These are phyloP conservation scores for Athelia sp. DNA, from an alignment of 1,284 basidiomycete species.

Conservation along the genomic window DNA sequence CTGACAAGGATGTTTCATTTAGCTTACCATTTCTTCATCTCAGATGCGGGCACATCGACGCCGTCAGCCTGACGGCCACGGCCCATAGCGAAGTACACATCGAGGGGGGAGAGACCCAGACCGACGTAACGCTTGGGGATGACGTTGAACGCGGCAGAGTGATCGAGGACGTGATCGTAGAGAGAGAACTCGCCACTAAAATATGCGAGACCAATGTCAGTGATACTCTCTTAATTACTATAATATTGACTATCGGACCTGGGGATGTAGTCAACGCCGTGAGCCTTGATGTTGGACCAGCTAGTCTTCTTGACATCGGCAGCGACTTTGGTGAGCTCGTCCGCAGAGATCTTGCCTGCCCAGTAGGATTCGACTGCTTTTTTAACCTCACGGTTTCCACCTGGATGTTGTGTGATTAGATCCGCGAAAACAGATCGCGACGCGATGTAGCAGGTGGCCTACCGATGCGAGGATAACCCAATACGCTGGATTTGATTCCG, in stretches of 20 bases:
- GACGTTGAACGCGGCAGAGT: slow-evolving; percentile 94
- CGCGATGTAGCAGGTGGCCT: slow-evolving; percentile 16
- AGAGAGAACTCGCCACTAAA: slow-evolving; percentile 94
- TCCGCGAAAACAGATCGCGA: slow-evolving; percentile 3
- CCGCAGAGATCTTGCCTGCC: slow-evolving; percentile 88
- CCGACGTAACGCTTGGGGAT: slow-evolving; percentile 94
- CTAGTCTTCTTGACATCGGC: slow-evolving; percentile 87
- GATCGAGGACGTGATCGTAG: slow-evolving; percentile 99
- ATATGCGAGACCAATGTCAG: slow-evolving; percentile 17
- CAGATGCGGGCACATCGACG: slow-evolving; percentile 95
- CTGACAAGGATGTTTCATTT: slow-evolving; percentile 5
- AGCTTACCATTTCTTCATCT: slow-evolving; percentile 96
- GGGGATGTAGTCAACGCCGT: slow-evolving; percentile 90
- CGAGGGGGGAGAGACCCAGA: slow-evolving; percentile 84
- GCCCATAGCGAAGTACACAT: slow-evolving; percentile 98
- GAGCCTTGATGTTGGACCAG: slow-evolving; percentile 87
- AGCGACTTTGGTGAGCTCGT: slow-evolving; percentile 86
- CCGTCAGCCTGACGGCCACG: slow-evolving; percentile 94
- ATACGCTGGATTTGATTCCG: slow-evolving; percentile 62
- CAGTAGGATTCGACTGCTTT: slow-evolving; percentile 99
- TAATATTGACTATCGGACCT: slow-evolving; percentile 57
- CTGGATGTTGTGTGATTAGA: slow-evolving; percentile 30
- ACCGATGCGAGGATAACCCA: slow-evolving; percentile 99
- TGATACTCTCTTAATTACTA: background rate
- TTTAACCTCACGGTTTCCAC: slow-evolving; percentile 96